A percentile compares a stretch with the other conserved stretches of the same genome.
These are phyloP conservation scores for Aspergillus sojae DNA, from an alignment of 2,329 filamentous ascomycete species.

Conservation along the genomic window DNA sequence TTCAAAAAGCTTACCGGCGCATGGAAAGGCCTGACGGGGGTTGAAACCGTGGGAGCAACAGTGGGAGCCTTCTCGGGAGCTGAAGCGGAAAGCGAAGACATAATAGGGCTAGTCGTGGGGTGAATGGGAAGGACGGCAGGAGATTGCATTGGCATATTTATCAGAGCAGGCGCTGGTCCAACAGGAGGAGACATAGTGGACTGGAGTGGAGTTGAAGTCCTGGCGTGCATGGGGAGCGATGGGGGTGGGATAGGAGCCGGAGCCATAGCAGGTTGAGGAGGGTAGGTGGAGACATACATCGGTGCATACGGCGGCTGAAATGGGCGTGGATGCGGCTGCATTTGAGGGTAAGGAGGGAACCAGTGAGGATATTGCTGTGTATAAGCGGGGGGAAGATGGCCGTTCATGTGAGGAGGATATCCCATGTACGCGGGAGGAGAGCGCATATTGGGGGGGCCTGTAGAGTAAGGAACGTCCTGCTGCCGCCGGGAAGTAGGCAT, in stretches of 20 bases:
- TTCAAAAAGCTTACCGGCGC: constrained; percentile 46
- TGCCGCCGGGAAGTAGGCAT: constrained; percentile 53
- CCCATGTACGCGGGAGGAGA: constrained; percentile 63
- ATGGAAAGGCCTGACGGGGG: constrained; percentile 49
- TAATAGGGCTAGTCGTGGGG: constrained; percentile 33
- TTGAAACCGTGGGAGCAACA: constrained; percentile 18
- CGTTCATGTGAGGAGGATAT: constrained; percentile 61
- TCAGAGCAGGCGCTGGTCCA: constrained; percentile 28
- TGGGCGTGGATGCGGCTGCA: constrained; percentile 44
- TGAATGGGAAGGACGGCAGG: constrained; percentile 27
- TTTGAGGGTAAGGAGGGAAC: constrained; percentile 47
- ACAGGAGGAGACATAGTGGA: constrained; percentile 40
- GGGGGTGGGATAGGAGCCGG: constrained; percentile 40
- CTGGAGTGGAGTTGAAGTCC: constrained; percentile 41
- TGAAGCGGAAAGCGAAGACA: constrained; percentile 35
- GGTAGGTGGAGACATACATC: constrained; percentile 48
- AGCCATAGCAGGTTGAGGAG: constrained; percentile 44
- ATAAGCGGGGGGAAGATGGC: constrained; percentile 49
- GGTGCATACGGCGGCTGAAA: constrained; percentile 46
- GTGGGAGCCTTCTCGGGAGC: constrained; percentile 25
- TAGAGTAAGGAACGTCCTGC: constrained; percentile 48
- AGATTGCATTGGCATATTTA: constrained; percentile 33
- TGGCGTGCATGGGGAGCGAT: constrained; percentile 39
- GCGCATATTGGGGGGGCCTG: constrained; percentile 54
- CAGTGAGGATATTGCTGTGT: constrained; percentile 50